A percentile compares a stretch with the other conserved stretches of the same genome.
These are phyloP conservation scores for Phyllosticta citrichinensis DNA, from an alignment of 2,329 filamentous ascomycete genomes.

Conservation along the genomic window DNA sequence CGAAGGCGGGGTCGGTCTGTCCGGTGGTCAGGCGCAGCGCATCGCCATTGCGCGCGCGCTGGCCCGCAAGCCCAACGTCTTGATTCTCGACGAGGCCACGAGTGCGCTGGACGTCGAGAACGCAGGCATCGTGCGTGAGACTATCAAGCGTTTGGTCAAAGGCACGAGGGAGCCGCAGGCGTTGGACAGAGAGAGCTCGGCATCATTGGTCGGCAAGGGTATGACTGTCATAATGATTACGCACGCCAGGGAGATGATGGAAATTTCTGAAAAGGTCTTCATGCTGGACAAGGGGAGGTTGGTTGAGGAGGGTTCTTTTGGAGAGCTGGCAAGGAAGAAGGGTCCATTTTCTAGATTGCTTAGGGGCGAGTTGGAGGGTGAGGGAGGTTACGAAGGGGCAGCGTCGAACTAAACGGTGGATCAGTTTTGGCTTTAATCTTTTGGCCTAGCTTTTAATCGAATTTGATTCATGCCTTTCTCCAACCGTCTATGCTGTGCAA, in stretches of 20 bases:
- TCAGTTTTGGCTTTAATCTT: neutral
- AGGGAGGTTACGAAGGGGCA: neutral
- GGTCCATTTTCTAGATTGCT: slow-evolving; percentile 26
- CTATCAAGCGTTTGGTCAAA: slow-evolving; percentile 46
- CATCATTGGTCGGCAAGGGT: slow-evolving; percentile 15
- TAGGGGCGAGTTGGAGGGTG: slow-evolving; percentile 20
- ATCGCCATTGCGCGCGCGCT: slow-evolving; percentile 74
- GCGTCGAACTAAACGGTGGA: neutral
- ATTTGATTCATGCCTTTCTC: neutral
- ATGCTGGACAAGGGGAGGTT: slow-evolving; percentile 59
- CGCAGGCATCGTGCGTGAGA: slow-evolving; percentile 53
- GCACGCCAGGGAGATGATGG: slow-evolving; percentile 80
- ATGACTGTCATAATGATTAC: slow-evolving; percentile 74
- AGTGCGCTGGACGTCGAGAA: slow-evolving; percentile 65
- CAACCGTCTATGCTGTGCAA: neutral
- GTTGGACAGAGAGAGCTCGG: neutral
- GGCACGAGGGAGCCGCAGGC: slow-evolving; percentile 10
- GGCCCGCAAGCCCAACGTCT: slow-evolving; percentile 56
- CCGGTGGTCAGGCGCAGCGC: slow-evolving; percentile 74
- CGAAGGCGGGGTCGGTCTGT: slow-evolving; percentile 63
- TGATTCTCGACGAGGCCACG: slow-evolving; percentile 83
- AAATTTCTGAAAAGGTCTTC: slow-evolving; percentile 60
- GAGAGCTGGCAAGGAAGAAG: slow-evolving; percentile 40
- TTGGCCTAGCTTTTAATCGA: neutral
- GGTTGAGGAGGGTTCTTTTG: slow-evolving; percentile 59